Evolutionary conservation across 2,329 filamentous ascomycete genomes (phyloP), one percentile per base, ranked within the genome.

Genomic region (Didymella keratinophila): DNA sequence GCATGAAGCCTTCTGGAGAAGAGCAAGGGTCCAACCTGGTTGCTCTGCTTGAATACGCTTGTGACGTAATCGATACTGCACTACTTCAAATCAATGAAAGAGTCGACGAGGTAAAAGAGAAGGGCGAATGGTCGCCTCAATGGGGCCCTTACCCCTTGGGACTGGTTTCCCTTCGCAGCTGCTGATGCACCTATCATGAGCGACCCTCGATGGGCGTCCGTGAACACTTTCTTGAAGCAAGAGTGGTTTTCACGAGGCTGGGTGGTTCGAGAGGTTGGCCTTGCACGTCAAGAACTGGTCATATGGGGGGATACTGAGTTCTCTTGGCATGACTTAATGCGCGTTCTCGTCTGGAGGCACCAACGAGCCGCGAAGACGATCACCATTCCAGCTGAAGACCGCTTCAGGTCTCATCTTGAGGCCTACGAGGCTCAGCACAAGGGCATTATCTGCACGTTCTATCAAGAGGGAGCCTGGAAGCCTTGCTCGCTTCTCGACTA

Each of bases 31-130:
- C 34, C 8, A 18, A 51, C 2, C 28, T 60, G 27, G 41, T 37
- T 34, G 57, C 57, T 3, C 48, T 62, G 21, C 36, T 64, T 2
- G 25, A 59, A 5, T 50, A 64, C 12, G 46, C 62, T 11, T 41
- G 44, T 23, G 14, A 7, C 2, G 53, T 52, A 25, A 59, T 62
- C 8, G 46, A 62, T n/a, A 3, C 12, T 44, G 16, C 5, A 4
- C 11, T 28, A 16, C 21, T 14, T 12, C 10, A 7, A 23, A 42
- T 42, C 21, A 14, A 23, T 25, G 20, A 23, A 11, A 25, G 14
- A 6, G 39, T 25, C 14, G 16, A 43, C 3, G 41, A 27, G 21
- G 2, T 43, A 1, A 20, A 43, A n/a, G 14, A 3, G 14, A 10
- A 14, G 1, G 23, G 25, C 12, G 11, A 23, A 41, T 39, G 34